Evolutionary conservation across 139 green algal species (phyloP).

Genomic region (Pseudopediastrum boryanum): DNA sequence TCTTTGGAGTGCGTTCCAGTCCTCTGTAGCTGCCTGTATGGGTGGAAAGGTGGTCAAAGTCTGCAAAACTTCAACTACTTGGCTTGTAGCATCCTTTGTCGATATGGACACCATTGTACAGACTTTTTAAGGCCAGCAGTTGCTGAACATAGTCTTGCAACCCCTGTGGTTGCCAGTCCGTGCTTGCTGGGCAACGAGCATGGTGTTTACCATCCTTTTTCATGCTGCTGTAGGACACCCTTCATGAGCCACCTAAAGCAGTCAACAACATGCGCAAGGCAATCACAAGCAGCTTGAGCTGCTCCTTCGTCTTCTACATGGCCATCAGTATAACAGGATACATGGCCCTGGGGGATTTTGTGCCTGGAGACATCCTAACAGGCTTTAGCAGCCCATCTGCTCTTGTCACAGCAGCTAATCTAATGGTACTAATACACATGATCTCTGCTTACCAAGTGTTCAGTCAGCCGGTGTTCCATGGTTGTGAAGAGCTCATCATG

Average conservation of each 20-base stretch:
- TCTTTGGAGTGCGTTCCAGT: too few relatives aligned
- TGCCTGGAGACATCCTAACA: slow-evolving; percentile 67
- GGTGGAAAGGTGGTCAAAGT: too few relatives aligned
- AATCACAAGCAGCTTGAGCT: slow-evolving; percentile 47
- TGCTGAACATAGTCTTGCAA: not conserved
- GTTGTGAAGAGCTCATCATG: slow-evolving; percentile 36
- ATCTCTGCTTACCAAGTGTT: slow-evolving; percentile 56
- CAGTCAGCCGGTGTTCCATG: slow-evolving; percentile 60
- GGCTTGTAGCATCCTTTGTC: too few relatives aligned
- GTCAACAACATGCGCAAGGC: slow-evolving; percentile 58
- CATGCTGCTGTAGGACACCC: slow-evolving; percentile 45
- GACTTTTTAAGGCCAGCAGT: too few relatives aligned
- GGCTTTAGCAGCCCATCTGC: slow-evolving; percentile 41
- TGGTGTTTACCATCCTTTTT: too few relatives aligned
- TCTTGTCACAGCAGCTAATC: slow-evolving; percentile 60
- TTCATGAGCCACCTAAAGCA: slow-evolving; percentile 49
- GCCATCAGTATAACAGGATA: slow-evolving; percentile 60
- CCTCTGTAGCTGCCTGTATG: too few relatives aligned
- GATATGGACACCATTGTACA: too few relatives aligned
- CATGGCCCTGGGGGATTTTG: slow-evolving; percentile 54
- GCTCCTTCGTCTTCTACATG: slow-evolving; percentile 63
- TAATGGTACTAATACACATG: slow-evolving; percentile 73
- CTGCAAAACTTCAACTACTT: too few relatives aligned
- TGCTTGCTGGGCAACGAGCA: too few relatives aligned
- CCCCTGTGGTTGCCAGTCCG: too few relatives aligned